These are phyloP conservation scores for Durusdinium trenchii DNA, from an alignment of 73 alveolate species.

Conservation along the genomic window DNA sequence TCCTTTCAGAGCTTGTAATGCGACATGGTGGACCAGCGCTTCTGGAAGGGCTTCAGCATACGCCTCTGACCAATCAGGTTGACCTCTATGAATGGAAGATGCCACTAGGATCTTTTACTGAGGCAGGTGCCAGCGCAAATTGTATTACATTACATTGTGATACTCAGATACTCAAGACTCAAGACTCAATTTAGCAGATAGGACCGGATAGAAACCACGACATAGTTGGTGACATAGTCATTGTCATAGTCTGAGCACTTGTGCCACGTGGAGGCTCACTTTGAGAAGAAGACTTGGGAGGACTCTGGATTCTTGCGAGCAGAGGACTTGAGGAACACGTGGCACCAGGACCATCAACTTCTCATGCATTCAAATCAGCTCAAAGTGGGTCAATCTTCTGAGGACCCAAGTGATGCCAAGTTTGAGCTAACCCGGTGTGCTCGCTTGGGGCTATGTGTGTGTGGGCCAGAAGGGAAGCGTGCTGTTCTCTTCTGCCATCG, in stretches of 20 bases:
- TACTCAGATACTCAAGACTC: too few relatives aligned
- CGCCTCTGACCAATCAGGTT: neutral
- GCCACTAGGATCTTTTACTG: neutral
- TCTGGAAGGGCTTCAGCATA: neutral
- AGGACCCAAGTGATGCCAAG: neutral
- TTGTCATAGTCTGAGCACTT: neutral
- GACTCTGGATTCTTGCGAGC: too few relatives aligned
- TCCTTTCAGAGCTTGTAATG: too few relatives aligned
- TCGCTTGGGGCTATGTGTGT: constrained; percentile 1
- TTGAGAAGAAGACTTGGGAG: neutral
- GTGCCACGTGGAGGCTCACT: neutral
- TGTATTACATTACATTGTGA: too few relatives aligned
- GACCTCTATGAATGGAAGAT: neutral
- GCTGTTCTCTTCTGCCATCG: neutral
- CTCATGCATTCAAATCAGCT: neutral
- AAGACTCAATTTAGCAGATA: too few relatives aligned
- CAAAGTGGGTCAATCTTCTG: neutral
- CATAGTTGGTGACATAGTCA: neutral
- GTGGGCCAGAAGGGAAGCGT: neutral
- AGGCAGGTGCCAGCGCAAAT: neutral
- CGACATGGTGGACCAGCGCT: neutral
- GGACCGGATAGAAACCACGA: neutral
- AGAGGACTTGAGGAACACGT: neutral
- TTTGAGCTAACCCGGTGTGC: neutral
- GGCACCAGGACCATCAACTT: neutral